Percentiles rank a stretch among this genome's conserved stretches.
Evolutionary conservation across 495 filamentous ascomycete species (phyloP).

Genomic region (Lasiosphaeris hirsuta): DNA sequence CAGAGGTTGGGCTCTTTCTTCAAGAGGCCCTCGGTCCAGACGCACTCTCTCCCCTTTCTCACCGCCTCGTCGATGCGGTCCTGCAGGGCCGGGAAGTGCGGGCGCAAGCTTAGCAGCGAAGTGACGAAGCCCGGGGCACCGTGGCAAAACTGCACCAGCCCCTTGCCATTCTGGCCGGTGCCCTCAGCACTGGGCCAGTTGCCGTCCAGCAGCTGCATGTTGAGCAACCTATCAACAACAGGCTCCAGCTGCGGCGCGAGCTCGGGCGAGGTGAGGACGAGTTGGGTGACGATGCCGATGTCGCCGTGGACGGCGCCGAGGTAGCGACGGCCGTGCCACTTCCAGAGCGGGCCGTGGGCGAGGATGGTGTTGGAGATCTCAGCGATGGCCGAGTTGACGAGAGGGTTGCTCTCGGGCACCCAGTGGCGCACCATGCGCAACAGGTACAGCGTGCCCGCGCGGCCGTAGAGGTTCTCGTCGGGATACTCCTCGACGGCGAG

Average conservation of each 20-base stretch:
- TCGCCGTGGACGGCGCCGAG: constrained; percentile 60
- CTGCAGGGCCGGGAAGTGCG: constrained; percentile 47
- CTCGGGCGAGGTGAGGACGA: constrained; percentile 48
- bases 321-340: constrained; percentile 56
- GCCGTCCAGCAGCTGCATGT: constrained; percentile 36
- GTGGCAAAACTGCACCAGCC: constrained; percentile 64
- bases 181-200: constrained; percentile 43
- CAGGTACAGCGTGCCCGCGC: constrained; percentile 60
- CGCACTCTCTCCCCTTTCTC: constrained; percentile 40
- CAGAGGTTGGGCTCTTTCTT: constrained; percentile 62
- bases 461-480: constrained; percentile 57
- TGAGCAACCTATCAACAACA: constrained; percentile 44
- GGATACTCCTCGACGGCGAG: constrained; percentile 27
- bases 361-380: constrained; percentile 38
- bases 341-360: constrained; percentile 45
- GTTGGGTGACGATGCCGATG: constrained; percentile 60
- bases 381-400: constrained; percentile 34
- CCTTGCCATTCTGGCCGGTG: constrained; percentile 20
- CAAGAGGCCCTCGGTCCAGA: constrained; percentile 52
- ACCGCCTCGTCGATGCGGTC: constrained; percentile 48
- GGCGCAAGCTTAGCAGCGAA: constrained; percentile 47
- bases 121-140: constrained; percentile 60
- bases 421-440: constrained; percentile 44
- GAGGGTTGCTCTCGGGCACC: constrained; percentile 23
- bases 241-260: constrained; percentile 37